phyloP scores from a whole-genome alignment of 805 yeast species.

The Zygosaccharomyces rouxii region DNA sequence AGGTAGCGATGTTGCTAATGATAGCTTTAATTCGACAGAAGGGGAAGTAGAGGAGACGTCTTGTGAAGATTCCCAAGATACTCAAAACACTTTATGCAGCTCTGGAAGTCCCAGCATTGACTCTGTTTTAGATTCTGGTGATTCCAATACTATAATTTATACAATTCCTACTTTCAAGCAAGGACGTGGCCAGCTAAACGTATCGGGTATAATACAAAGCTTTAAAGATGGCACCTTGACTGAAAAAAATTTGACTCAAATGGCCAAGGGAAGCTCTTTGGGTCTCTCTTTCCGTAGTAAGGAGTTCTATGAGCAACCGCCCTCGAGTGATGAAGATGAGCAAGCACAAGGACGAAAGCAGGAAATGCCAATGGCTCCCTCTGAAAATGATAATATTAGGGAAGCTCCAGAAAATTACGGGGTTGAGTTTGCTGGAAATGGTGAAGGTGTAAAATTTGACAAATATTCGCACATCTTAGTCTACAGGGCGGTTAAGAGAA shows the following conservation, averaged over 20 bases:
- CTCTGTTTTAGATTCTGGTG: conserved; percentile 3
- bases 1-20: background rate
- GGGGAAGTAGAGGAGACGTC: background rate
- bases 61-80: background rate
- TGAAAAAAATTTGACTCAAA: conserved; percentile 12
- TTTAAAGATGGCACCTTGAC: conserved; percentile 19
- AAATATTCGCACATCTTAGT: conserved; percentile 26
- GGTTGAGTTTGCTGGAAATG: conserved; percentile 1
- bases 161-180: conserved; percentile 44
- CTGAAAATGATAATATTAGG: background rate
- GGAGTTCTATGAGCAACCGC: conserved; percentile 20
- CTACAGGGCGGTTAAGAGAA: conserved; percentile 26
- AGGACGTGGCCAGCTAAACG: conserved; percentile 10
- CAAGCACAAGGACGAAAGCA: background rate
- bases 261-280: conserved; percentile 8
- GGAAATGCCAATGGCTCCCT: conserved; percentile 1
- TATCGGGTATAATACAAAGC: conserved; percentile 18
- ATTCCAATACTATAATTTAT: conserved; percentile 13
- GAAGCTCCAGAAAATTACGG: background rate
- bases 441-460: conserved; percentile 27
- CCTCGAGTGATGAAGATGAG: background rate
- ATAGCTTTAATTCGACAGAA: background rate
- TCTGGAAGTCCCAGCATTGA: background rate
- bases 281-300: conserved; percentile 14
- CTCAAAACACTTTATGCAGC: conserved; percentile 1